These are phyloP conservation scores for Sphagnum fallax DNA, from an alignment of 228 moss, liverwort and hornwort genomes.

Conservation along the genomic window DNA sequence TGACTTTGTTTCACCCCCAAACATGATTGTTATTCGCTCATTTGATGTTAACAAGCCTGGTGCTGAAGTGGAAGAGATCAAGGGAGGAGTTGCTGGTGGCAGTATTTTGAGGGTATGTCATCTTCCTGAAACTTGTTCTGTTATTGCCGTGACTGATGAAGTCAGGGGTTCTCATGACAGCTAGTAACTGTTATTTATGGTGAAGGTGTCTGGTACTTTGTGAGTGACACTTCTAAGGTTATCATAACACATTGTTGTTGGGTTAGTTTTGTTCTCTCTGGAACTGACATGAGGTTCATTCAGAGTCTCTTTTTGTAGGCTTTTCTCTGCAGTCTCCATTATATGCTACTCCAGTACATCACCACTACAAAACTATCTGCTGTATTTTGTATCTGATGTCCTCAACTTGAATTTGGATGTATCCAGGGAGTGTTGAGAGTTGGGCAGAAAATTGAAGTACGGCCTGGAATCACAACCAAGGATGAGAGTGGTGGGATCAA, in stretches of 20 bases:
- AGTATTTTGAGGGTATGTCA: constrained; percentile 81
- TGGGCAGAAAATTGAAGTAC: constrained; percentile 95
- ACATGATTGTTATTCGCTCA: constrained; percentile 98
- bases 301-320: too few relatives aligned
- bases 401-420: background rate
- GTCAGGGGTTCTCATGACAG: too few relatives aligned
- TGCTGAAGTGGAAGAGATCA: constrained; percentile 99
- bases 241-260: too few relatives aligned
- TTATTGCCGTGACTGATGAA: too few relatives aligned
- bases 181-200: too few relatives aligned
- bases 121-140: background rate
- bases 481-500: constrained; percentile 90
- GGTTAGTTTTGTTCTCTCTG: too few relatives aligned
- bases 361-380: background rate
- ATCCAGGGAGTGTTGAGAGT: constrained; percentile 85
- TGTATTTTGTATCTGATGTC: background rate
- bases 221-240: too few relatives aligned
- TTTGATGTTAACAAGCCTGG: constrained; percentile 99
- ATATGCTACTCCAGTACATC: too few relatives aligned
- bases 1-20: constrained; percentile 75
- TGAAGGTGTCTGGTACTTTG: too few relatives aligned
- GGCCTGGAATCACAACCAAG: constrained; percentile 89
- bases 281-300: too few relatives aligned
- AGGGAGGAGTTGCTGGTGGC: constrained; percentile 98
- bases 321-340: too few relatives aligned